phyloP scores from a whole-genome alignment of 805 yeast species.

The Lipomyces orientalis region DNA sequence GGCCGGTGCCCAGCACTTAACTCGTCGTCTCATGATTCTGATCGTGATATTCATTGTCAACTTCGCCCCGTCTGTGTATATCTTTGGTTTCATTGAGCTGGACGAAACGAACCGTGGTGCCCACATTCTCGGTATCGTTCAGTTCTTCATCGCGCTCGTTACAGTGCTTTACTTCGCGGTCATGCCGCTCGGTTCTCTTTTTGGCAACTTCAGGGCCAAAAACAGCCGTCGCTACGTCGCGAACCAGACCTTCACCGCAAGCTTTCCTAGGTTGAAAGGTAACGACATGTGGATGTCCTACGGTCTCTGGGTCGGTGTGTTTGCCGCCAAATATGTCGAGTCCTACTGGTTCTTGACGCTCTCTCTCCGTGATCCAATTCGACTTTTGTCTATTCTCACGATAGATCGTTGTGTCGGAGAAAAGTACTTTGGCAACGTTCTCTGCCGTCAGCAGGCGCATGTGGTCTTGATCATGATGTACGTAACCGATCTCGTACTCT shows the following conservation, averaged over 20 bases:
- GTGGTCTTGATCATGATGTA: conserved; percentile 92
- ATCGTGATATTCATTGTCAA: conserved; percentile 68
- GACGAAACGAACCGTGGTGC: conserved; percentile 73
- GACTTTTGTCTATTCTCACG: conserved; percentile 78
- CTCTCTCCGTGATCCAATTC: conserved; percentile 92
- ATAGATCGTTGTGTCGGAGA: conserved; percentile 95
- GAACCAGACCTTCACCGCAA: conserved; percentile 94
- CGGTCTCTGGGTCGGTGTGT: conserved; percentile 86
- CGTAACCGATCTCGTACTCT: conserved; percentile 88
- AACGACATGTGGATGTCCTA: conserved; percentile 96
- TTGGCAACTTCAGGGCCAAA: conserved; percentile 89
- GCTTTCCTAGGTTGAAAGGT: conserved; percentile 79
- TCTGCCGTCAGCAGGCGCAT: conserved; percentile 86
- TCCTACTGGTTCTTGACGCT: conserved; percentile 90
- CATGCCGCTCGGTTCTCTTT: conserved; percentile 96
- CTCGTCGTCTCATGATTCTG: conserved; percentile 83
- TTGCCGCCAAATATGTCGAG: conserved; percentile 85
- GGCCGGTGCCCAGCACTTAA: conserved; percentile 98
- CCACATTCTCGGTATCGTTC: conserved; percentile 77
- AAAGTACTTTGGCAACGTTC: conserved; percentile 74
- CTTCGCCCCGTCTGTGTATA: conserved; percentile 84
- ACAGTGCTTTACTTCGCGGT: conserved; percentile 85
- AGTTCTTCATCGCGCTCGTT: conserved; percentile 84
- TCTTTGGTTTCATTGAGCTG: conserved; percentile 79
- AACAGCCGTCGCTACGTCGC: conserved; percentile 87